Conservation (phyloP, 2,329 filamentous ascomycete species). For the Sporothrix dimorphospora region DNA sequence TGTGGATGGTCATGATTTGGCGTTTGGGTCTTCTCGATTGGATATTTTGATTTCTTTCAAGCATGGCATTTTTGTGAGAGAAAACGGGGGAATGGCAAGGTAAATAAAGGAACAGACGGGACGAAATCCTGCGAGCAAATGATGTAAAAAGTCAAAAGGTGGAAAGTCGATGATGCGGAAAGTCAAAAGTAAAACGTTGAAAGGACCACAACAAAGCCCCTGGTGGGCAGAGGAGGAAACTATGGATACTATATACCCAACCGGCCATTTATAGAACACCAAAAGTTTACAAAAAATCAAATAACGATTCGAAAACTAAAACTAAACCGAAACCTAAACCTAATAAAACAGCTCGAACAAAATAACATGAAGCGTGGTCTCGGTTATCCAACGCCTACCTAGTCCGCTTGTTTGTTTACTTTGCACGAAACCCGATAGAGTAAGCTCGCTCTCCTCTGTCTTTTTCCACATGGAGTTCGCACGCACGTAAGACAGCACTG, state of each 20-base stretch:
- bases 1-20: not conserved
- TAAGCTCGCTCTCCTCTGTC: no score
- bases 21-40: not conserved
- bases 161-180: no score
- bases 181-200: not conserved
- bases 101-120: not conserved
- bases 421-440: no score
- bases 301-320: no score
- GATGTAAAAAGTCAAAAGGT: not conserved
- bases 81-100: not conserved
- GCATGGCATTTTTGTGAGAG: not conserved
- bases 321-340: not conserved
- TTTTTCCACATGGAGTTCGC: not conserved
- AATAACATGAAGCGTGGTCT: not conserved
- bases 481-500: not conserved
- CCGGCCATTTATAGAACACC: not conserved
- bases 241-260: slow-evolving; percentile 6
- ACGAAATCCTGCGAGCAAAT: no score
- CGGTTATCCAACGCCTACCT: not conserved
- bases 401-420: not conserved
- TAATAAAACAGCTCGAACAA: not conserved
- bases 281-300: not conserved
- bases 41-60: not conserved
- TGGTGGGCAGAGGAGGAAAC: not conserved
- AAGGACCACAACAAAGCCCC: not conserved